Evolutionary conservation across 345 rosid species (phyloP).

Genomic region (Luvunga scandens): DNA sequence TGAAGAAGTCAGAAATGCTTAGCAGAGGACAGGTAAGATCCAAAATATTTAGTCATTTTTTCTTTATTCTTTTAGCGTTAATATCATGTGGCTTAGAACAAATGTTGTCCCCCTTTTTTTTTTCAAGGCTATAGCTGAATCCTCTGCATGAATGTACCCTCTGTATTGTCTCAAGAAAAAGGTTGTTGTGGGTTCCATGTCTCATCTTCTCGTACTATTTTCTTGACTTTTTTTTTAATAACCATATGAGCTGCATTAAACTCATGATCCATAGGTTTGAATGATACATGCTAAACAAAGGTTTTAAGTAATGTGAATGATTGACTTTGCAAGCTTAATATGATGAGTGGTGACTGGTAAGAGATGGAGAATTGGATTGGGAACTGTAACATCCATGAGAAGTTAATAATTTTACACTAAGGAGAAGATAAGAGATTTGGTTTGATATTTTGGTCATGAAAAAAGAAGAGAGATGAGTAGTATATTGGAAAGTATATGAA

Average conservation of each 20-base stretch:
- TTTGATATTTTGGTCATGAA: neutral
- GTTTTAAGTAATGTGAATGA: neutral
- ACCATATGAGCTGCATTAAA: neutral
- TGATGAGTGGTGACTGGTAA: neutral
- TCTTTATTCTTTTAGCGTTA: neutral
- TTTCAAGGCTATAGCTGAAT: neutral
- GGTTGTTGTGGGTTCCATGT: neutral
- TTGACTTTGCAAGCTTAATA: neutral
- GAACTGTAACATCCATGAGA: neutral
- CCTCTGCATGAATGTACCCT: neutral
- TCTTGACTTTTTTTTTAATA: neutral
- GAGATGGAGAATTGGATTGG: neutral
- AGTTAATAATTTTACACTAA: neutral
- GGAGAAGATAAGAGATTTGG: neutral
- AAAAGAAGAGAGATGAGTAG: neutral
- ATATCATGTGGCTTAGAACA: neutral
- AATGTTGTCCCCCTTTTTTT: neutral
- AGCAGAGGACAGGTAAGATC: conserved; percentile 90
- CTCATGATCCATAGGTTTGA: neutral
- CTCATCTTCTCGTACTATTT: neutral
- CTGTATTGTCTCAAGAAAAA: neutral
- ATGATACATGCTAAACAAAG: neutral
- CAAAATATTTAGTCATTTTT: neutral
- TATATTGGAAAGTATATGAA: neutral
- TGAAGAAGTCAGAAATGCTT: conserved; percentile 97